Evolutionary conservation across 768 basidiomycete species (phyloP), one percentile per base, ranked within the genome.

Genomic region (Suillus discolor): DNA sequence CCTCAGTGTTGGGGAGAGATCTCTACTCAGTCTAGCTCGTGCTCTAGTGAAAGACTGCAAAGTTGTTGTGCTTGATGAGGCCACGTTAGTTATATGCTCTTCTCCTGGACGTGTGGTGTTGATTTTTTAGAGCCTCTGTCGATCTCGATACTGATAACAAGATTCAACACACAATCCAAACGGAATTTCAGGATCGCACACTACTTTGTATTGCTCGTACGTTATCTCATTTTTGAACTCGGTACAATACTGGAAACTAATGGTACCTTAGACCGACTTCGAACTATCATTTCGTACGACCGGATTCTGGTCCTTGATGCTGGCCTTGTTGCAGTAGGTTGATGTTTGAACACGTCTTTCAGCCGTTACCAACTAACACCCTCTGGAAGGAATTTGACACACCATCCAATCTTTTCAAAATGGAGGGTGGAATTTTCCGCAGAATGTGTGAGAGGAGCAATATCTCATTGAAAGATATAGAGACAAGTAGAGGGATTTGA

Each of bases 271-370:
- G 68, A 86, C 71, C 81, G 86, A 20, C 73, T 87, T 36, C 76
- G 82, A 62, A 88, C 86, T 1, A 84, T 87, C 68, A 72, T 83
- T 63, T 75, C 74, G n/a, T 91, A 91, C 69, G 90, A 94, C 73
- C 79, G 87, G 28, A 88, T 92, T 55, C 78, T 90, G 47, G 90
- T 92, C 8, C 82, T 92, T 69, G 86, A 89, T 65, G 81, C 83
- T 25, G 90, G 91, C 1, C 77, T 77, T 11, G 85, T 92, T 47
- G 81, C 79, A 38, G 85, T 86, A 45, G 76, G 83, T 41, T 8
- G 15, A 16, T 55, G 20, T 31, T 54, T 51, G 20, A 44, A 13
- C n/a, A n/a, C 49, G 1, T 31, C 1, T 45, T 28, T 41, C 20
- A 36, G 9, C 44, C 0, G 6, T 42, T 44, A 25, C 34, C 12